Evolutionary conservation across 305 asterid genomes (phyloP), one percentile per base, ranked within the genome.

Genomic region (Ruellia speciosa): DNA sequence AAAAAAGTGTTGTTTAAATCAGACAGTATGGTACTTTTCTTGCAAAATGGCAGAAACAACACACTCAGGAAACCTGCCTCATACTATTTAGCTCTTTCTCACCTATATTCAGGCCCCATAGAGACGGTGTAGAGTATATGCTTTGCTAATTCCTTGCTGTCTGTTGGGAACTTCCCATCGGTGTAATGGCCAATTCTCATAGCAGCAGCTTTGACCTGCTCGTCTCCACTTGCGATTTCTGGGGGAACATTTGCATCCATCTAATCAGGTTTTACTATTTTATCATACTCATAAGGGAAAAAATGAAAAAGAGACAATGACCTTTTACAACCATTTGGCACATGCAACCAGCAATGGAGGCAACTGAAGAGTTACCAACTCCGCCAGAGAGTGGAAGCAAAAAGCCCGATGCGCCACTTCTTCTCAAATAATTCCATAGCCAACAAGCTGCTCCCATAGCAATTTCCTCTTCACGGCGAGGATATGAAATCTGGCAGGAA

Each of bases 81-180:
- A 33, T 33, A 33, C 4, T 3, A 33, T 8, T 33, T 3, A 8
- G n/a, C n/a, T n/a, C n/a, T n/a, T n/a, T 39, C 75, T 75, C 58
- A 82, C 96, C 99, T 92, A 68, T 92, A 88, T 74, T 88, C 96
- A 66, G 99, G 65, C 62, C 95, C 99, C 96, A 88, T 84, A 67
- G 75, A 92, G 66, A 92, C 86, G 28, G 96, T 92, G 76, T 92
- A 92, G 74, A 88, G 87, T 54, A 90, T 69, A 65, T 95, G 95
- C 52, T 72, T 79, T 16, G 96, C 96, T 16, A 92, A 86, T 80
- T 92, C 99, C 77, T 77, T 79, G 80, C 90, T 82, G 81, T 92
- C 94, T 7, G 70, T 78, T 48, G 99, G 99, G 72, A 75, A 81
- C 49, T 82, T 79, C 54, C 90, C 96, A 62, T 83, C 83, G 56